Evolutionary conservation across 306 rosid species (phyloP), one percentile per base, ranked within the genome.

Genomic region (Vigna radiata): DNA sequence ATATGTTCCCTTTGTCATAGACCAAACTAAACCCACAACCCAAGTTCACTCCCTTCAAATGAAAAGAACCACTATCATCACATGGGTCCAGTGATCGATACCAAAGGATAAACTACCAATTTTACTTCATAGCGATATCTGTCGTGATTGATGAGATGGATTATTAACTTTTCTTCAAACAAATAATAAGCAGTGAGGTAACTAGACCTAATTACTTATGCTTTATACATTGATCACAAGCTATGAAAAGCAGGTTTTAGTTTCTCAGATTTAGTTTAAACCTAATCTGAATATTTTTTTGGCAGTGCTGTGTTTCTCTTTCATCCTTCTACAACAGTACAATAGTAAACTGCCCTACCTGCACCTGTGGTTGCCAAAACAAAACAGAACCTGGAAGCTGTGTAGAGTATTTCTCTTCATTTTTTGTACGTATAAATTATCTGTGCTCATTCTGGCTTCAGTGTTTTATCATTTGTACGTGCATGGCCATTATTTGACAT

Each of bases 301-400:
- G 77, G 83, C 89, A 93, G 97, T 92, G 97, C 71, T 90, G 97
- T 80, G 97, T 92, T 72, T 92, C 97, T 47, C 97, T 92, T 68
- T 92, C 96, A 16, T 89, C 97, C 79, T 92, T 92, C 90, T 92
- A 92, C 48, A 90, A 92, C 50, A 86, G 82, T 55, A 90, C 97
- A 4, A 77, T 92, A 36, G 94, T 92, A 21, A 86, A 86, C 84
- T 92, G 97, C 73, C 97, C 97, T 27, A 90, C 91, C 69, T 93
- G 97, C 80, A 88, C 96, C 55, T 90, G 97, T 69, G 97, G 96
- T 82, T 93, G 97, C 85, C 89, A 83, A 84, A 90, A 85, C 73
- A 85, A 65, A 78, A 89, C 92, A 47, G 58, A 76, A 2, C 83
- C 92, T 3, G 90, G 89, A 43, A 82, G 92, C 86, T 93, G 96